Conservation (phyloP, 2,329 filamentous ascomycete genomes). For the Calonectria multiphialidica region DNA sequence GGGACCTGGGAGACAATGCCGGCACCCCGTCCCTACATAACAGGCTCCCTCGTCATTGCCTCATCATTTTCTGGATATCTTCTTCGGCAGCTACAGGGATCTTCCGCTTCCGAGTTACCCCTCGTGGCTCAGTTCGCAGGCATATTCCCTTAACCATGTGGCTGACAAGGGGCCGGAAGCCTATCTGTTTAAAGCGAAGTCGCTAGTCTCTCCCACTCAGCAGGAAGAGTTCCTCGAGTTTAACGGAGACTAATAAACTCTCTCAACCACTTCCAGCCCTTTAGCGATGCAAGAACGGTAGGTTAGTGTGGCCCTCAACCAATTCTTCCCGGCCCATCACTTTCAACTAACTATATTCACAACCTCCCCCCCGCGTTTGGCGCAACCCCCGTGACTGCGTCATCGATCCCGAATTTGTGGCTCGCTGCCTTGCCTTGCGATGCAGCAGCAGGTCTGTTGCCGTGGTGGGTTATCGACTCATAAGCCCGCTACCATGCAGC, state of each 20-base stretch:
- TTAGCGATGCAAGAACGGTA: background rate
- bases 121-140: conserved; percentile 10
- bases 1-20: background rate
- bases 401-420: background rate
- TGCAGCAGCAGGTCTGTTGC: background rate
- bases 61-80: conserved; percentile 10
- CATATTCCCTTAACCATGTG: conserved; percentile 19
- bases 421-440: background rate
- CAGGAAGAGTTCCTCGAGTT: background rate
- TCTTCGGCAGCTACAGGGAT: conserved; percentile 8
- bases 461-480: conserved; percentile 1
- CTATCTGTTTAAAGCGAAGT: conserved; percentile 3
- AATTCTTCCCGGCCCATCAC: background rate
- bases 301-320: background rate
- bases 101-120: conserved; percentile 11
- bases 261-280: background rate
- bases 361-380: conserved; percentile 9
- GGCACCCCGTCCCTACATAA: background rate
- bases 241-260: conserved; percentile 9
- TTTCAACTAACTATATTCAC: background rate
- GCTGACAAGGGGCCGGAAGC: conserved; percentile 20
- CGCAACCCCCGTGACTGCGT: background rate
- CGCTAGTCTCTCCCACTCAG: background rate
- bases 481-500: background rate
- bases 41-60: background rate